Evolutionary conservation across 495 filamentous ascomycete genomes (phyloP).

Genomic region (Penicillium taxi): DNA sequence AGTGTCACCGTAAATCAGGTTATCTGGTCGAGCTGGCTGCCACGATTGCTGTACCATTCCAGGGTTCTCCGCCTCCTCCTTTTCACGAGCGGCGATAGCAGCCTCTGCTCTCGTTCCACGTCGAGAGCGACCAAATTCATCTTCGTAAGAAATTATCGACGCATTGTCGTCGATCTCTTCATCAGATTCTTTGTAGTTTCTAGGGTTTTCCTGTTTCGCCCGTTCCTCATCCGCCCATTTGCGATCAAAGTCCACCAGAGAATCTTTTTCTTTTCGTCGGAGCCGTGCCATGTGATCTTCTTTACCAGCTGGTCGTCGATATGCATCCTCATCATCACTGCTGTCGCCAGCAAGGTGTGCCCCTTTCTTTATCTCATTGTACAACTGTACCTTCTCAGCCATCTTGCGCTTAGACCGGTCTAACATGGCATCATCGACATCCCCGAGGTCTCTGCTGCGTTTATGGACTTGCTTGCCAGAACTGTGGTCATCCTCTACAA

Average conservation of each 20-base stretch:
- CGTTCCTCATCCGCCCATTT: slow-evolving; percentile 75
- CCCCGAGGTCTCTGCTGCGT: slow-evolving; percentile 31
- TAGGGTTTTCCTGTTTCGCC: slow-evolving; percentile 20
- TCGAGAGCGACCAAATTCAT: slow-evolving; percentile 81
- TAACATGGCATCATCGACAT: slow-evolving; percentile 37
- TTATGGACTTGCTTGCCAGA: slow-evolving; percentile 30
- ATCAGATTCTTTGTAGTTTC: slow-evolving; percentile 24
- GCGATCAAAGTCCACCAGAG: slow-evolving; percentile 81
- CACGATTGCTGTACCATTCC: slow-evolving; percentile 40
- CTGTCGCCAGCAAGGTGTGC: slow-evolving; percentile 35
- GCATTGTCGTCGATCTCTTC: slow-evolving; percentile 40
- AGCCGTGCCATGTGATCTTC: slow-evolving; percentile 27
- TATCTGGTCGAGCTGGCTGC: slow-evolving; percentile 53
- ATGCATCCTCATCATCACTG: slow-evolving; percentile 39
- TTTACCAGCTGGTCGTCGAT: slow-evolving; percentile 12
- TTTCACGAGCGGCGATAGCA: slow-evolving; percentile 46
- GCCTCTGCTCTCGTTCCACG: slow-evolving; percentile 57
- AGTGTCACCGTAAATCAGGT: slow-evolving; percentile 76
- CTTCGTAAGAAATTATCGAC: slow-evolving; percentile 70
- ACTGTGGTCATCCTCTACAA: slow-evolving; percentile 33
- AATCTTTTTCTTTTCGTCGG: slow-evolving; percentile 40
- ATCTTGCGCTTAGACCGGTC: slow-evolving; percentile 65
- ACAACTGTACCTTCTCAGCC: slow-evolving; percentile 79
- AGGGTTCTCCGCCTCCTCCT: slow-evolving; percentile 26
- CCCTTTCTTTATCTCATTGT: slow-evolving; percentile 76